Conservation (phyloP, 2,329 filamentous ascomycete genomes). For the Penicillium sp. region DNA sequence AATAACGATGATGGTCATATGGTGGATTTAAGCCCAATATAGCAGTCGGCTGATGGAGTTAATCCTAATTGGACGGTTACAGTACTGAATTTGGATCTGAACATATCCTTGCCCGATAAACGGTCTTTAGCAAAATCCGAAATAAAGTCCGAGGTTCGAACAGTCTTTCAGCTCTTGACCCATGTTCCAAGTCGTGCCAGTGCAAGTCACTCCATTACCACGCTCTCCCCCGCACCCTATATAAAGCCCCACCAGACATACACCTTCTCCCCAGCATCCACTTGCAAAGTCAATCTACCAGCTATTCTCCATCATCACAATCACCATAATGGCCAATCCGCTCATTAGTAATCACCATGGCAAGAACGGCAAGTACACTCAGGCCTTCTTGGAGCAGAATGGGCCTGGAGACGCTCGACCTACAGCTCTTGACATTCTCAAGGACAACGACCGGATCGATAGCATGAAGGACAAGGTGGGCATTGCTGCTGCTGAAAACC, state of each 20-base stretch:
- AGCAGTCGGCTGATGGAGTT: not conserved
- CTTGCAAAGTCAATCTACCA: not conserved
- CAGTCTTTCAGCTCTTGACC: not conserved
- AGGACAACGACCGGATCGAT: not conserved
- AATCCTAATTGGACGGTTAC: not conserved
- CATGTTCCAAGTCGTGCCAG: not conserved
- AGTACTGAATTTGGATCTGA: not conserved
- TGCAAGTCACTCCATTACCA: not conserved
- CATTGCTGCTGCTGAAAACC: not conserved
- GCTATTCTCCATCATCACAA: not conserved
- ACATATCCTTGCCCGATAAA: not conserved
- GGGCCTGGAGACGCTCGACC: not conserved
- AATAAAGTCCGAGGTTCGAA: not conserved
- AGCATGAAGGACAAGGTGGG: not conserved
- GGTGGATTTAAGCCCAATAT: no score
- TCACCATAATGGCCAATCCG: not conserved
- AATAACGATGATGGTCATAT: no score
- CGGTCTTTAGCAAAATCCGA: not conserved
- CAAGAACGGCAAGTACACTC: not conserved
- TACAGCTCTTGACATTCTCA: not conserved
- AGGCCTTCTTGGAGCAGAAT: not conserved
- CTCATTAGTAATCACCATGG: not conserved
- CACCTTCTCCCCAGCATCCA: not conserved
- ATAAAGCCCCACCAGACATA: not conserved
- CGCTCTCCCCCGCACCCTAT: not conserved